These are phyloP conservation scores for Calonectria hawksworthii DNA, from an alignment of 2,329 filamentous ascomycete genomes.

Conservation along the genomic window DNA sequence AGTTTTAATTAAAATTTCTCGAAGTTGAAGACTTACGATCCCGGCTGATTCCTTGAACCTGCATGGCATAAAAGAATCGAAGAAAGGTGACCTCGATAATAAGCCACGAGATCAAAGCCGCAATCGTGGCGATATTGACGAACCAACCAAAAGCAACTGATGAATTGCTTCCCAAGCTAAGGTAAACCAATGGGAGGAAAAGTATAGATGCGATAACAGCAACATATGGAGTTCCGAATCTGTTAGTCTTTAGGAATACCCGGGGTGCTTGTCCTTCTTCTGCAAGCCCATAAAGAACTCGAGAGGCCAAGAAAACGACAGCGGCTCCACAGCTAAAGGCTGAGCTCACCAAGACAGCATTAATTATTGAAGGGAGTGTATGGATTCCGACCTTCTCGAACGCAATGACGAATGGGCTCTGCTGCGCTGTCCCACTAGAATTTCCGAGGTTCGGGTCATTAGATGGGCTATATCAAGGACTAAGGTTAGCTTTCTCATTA, in stretches of 20 bases:
- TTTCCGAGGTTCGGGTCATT: background rate
- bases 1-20: background rate
- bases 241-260: background rate
- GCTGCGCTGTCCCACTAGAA: background rate
- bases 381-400: slow-evolving; percentile 1
- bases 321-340: slow-evolving; percentile 21
- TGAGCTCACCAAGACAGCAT: slow-evolving; percentile 3
- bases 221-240: slow-evolving; percentile 11
- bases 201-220: background rate
- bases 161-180: background rate
- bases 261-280: slow-evolving; percentile 9
- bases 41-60: background rate
- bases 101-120: slow-evolving; percentile 4
- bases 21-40: background rate
- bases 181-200: background rate
- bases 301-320: slow-evolving; percentile 2
- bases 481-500: no score
- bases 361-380: slow-evolving; percentile 17
- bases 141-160: slow-evolving; percentile 8
- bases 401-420: slow-evolving; percentile 25
- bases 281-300: slow-evolving; percentile 13
- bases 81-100: slow-evolving; percentile 1
- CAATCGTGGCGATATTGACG: slow-evolving; percentile 1
- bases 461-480: background rate
- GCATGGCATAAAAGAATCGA: slow-evolving; percentile 2